Evolutionary conservation across 495 filamentous ascomycete genomes (phyloP), one percentile per base, ranked within the genome.

Genomic region (Extremus antarcticus): DNA sequence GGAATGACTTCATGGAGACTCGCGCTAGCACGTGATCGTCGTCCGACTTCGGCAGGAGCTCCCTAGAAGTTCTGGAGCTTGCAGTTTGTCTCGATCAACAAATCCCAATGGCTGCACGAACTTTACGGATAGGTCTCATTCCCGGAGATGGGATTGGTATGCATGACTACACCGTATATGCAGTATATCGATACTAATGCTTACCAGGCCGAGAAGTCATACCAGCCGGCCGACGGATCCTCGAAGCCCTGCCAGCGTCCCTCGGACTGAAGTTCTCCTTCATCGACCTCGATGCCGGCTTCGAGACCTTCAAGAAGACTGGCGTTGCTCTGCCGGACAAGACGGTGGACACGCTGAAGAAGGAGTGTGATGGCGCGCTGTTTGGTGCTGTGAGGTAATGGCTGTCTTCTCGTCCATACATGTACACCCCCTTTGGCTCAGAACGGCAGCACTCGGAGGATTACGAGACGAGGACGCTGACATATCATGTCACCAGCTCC

Each of bases 321-420:
- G 92, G 92, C 57, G 78, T 74, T 39, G 92, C 92, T 7, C 76
- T 98, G 19, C 92, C 92, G 32, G 87, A 94, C 57, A 83, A 82
- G 74, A 98, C 92, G 2, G 85, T 97, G 50, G 82, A 89, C 29
- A 80, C 79, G 20, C 77, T 98, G 54, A 84, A 85, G 73, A 76
- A 80, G 57, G 90, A 94, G 69, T 98, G 92, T 72, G 86, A 97
- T 70, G 92, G 90, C 66, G 92, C 91, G 51, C 81, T 98, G 45
- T 98, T 98, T 70, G 92, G 92, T 60, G 92, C 92, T 58, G 92
- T 98, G 63, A 88, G 83, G 73, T 81, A 69, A 38, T 32, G 10
- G 20, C 35, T 49, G 17, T 7, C 19, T 21, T 50, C n/a, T 48
- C 23, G 7, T 11, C 50, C 7, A 10, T 24, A 54, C 41, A 1